Conservation (phyloP, 345 rosid genomes). For the Angophora floribunda region DNA sequence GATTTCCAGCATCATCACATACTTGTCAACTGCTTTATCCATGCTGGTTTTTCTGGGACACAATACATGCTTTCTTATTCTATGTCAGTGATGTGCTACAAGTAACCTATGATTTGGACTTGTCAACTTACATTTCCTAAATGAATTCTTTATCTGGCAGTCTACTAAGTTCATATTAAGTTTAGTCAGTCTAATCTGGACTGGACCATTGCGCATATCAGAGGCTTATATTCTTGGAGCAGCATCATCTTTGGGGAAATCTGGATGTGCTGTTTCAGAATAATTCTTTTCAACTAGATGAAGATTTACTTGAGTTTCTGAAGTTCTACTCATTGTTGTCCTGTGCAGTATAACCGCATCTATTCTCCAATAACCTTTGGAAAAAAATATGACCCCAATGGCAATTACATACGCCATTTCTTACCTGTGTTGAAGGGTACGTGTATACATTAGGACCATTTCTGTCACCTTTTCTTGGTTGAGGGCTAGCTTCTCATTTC, state of each 20-base stretch:
- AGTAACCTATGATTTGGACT: background rate
- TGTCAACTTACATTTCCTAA: background rate
- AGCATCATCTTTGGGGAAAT: background rate
- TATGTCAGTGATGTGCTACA: background rate
- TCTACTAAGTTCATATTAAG: background rate
- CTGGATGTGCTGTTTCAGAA: background rate
- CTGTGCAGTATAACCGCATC: conserved; percentile 67
- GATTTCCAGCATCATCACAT: background rate
- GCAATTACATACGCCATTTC: conserved; percentile 76
- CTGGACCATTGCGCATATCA: background rate
- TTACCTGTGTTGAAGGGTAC: conserved; percentile 85
- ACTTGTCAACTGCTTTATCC: background rate
- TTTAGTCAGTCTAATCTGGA: background rate
- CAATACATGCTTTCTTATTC: background rate
- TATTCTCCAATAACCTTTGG: conserved; percentile 88
- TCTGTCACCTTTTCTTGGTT: background rate
- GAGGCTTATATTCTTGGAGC: background rate
- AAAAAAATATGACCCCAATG: conserved; percentile 85
- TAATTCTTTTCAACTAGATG: background rate
- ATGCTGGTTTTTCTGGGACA: background rate
- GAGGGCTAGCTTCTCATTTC: background rate
- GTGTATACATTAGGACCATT: background rate
- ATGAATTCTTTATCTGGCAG: background rate
- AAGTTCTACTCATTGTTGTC: background rate
- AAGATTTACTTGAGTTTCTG: background rate